Evolutionary conservation across 164 flowering plant species (phyloP).

Genomic region (Aristolochia californica): DNA sequence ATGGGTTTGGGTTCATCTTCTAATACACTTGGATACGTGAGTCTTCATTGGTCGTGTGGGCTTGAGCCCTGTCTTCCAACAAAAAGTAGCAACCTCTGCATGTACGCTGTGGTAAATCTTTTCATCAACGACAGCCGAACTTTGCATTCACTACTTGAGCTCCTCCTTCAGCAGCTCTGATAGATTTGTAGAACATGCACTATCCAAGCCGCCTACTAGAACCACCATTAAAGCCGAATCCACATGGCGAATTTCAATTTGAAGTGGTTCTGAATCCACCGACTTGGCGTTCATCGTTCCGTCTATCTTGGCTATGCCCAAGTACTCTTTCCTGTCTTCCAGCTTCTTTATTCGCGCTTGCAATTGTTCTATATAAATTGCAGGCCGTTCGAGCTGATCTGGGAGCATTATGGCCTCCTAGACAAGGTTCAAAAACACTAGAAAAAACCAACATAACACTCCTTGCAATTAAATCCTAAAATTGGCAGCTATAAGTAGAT

Average conservation of each 20-base stretch:
- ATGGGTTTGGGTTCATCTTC: no score
- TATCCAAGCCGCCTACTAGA: slow-evolving; percentile 34
- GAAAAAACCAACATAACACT: not conserved
- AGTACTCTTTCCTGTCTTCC: slow-evolving; percentile 27
- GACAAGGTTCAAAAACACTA: not conserved
- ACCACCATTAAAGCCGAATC: slow-evolving; percentile 37
- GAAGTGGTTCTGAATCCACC: slow-evolving; percentile 11
- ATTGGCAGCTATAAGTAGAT: no score
- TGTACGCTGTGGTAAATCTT: slow-evolving; percentile 53
- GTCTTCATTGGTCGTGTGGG: no score
- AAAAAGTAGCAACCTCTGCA: slow-evolving; percentile 37
- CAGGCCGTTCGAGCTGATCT: slow-evolving; percentile 52
- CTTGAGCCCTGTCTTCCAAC: no score
- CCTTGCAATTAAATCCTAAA: not conserved
- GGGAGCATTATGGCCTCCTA: slow-evolving; percentile 35
- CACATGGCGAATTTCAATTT: slow-evolving; percentile 32
- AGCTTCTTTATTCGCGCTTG: slow-evolving; percentile 11
- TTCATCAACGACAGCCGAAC: slow-evolving; percentile 25
- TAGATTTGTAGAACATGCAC: slow-evolving; percentile 31
- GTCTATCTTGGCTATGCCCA: slow-evolving; percentile 3
- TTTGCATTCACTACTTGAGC: slow-evolving; percentile 50
- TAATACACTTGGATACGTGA: no score
- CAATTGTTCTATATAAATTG: slow-evolving; percentile 41
- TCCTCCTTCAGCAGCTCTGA: slow-evolving; percentile 48
- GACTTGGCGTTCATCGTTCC: not conserved